Conservation (phyloP, 2,329 filamentous ascomycete genomes). For the Daldinia eschscholtzii region DNA sequence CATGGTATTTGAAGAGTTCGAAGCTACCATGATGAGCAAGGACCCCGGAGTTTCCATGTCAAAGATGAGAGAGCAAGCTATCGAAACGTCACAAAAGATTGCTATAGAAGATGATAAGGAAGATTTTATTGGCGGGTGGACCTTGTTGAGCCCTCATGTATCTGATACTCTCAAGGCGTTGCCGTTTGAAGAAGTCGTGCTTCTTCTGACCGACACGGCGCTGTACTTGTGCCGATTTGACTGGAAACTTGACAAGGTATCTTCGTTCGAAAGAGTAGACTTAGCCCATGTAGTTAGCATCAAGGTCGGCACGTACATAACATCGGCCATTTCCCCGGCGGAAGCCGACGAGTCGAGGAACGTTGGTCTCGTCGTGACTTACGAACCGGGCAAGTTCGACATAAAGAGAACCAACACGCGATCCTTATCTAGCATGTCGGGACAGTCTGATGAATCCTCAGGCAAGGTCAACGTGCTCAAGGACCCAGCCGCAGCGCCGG, state of each 20-base stretch:
- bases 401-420: conserved; percentile 86
- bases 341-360: conserved; percentile 85
- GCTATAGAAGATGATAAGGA: conserved; percentile 87
- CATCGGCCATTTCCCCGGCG: conserved; percentile 81
- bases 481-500: conserved; percentile 15
- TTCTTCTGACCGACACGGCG: conserved; percentile 86
- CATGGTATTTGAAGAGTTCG: conserved; percentile 92
- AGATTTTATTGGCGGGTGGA: conserved; percentile 91
- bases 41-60: conserved; percentile 90
- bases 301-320: conserved; percentile 88
- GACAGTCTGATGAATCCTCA: conserved; percentile 46
- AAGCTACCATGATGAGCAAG: conserved; percentile 90
- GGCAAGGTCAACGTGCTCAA: conserved; percentile 25
- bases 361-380: conserved; percentile 84
- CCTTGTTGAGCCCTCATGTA: conserved; percentile 79
- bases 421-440: conserved; percentile 72
- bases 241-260: conserved; percentile 95
- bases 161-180: conserved; percentile 77
- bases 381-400: conserved; percentile 77
- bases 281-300: conserved; percentile 79
- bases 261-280: conserved; percentile 88
- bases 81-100: conserved; percentile 88
- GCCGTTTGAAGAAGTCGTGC: conserved; percentile 88
- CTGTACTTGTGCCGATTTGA: conserved; percentile 93
- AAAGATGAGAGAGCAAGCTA: conserved; percentile 87